Conservation (phyloP, 2,329 filamentous ascomycete species). For the Coniella lustricola region DNA sequence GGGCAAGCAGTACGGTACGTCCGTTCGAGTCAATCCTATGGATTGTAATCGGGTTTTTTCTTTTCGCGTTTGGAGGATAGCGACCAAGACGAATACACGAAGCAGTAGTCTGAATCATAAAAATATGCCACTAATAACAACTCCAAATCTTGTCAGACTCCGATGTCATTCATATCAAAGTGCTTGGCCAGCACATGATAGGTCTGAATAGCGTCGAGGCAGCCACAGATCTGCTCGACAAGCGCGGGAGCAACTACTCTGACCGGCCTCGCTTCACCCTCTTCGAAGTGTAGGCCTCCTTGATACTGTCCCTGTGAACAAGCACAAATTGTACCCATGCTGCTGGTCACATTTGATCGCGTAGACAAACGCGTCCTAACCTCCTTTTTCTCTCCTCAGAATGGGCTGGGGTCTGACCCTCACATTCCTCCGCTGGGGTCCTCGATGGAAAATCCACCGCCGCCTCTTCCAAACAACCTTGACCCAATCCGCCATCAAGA, state of each 20-base stretch:
- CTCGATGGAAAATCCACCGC: slow-evolving; percentile 33
- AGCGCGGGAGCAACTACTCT: slow-evolving; percentile 29
- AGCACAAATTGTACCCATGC: no score
- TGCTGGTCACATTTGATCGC: no score
- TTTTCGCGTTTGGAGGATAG: no score
- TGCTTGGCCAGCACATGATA: slow-evolving; percentile 25
- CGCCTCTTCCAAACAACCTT: slow-evolving; percentile 35
- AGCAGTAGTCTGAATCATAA: no score
- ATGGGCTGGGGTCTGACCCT: slow-evolving; percentile 37
- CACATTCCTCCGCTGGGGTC: slow-evolving; percentile 34
- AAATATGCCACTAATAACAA: no score
- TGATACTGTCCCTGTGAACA: no score
- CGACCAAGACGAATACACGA: no score
- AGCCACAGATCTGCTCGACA: slow-evolving; percentile 31
- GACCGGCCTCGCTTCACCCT: slow-evolving; percentile 32
- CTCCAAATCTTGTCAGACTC: slow-evolving; percentile 16
- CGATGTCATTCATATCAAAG: slow-evolving; percentile 25
- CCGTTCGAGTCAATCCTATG: no score
- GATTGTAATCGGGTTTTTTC: no score
- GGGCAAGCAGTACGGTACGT: slow-evolving; percentile 26
- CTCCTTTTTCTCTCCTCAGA: slow-evolving; percentile 12
- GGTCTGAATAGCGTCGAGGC: slow-evolving; percentile 29
- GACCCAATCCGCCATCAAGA: slow-evolving; percentile 25
- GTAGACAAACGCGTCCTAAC: no score
- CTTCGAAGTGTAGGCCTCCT: slow-evolving; percentile 27